phyloP scores from a whole-genome alignment of 202 grass and related monocot genomes.

The Cymbopogon flexuosus region DNA sequence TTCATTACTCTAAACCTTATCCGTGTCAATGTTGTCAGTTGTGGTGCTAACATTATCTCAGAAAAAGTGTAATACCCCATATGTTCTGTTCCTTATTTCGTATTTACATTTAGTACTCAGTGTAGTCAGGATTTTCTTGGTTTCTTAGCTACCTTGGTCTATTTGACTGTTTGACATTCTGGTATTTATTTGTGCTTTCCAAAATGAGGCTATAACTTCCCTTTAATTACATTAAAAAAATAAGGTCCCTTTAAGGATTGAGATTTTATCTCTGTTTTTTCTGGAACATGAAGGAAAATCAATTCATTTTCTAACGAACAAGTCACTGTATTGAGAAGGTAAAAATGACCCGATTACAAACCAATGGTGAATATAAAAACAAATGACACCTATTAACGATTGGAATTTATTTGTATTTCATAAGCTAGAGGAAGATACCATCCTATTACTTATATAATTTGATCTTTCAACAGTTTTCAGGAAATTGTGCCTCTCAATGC shows the following conservation, averaged over 20 bases:
- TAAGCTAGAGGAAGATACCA: background rate
- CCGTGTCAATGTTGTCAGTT: slow-evolving; percentile 1
- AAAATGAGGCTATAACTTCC: background rate
- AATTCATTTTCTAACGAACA: background rate
- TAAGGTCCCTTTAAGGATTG: background rate
- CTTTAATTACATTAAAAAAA: background rate
- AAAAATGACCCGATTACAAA: no score
- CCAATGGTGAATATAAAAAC: background rate
- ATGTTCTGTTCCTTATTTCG: background rate
- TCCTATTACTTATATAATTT: slow-evolving; percentile 1
- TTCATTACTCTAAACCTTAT: background rate
- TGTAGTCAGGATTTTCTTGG: background rate
- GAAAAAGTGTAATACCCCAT: background rate
- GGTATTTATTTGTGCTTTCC: background rate
- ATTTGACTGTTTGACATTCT: slow-evolving; percentile 2
- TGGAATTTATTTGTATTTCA: background rate
- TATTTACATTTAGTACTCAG: background rate
- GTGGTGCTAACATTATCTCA: background rate
- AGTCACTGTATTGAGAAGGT: background rate
- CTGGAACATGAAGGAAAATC: background rate
- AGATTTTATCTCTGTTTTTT: background rate
- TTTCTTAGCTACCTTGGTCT: slow-evolving; percentile 2
- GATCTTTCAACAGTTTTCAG: slow-evolving; percentile 66
- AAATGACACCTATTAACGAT: background rate
- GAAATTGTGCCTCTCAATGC: slow-evolving; percentile 99